Evolutionary conservation across 2,329 filamentous ascomycete genomes (phyloP), one percentile per base, ranked within the genome.

Genomic region (Rhexocercosporidium sp.): DNA sequence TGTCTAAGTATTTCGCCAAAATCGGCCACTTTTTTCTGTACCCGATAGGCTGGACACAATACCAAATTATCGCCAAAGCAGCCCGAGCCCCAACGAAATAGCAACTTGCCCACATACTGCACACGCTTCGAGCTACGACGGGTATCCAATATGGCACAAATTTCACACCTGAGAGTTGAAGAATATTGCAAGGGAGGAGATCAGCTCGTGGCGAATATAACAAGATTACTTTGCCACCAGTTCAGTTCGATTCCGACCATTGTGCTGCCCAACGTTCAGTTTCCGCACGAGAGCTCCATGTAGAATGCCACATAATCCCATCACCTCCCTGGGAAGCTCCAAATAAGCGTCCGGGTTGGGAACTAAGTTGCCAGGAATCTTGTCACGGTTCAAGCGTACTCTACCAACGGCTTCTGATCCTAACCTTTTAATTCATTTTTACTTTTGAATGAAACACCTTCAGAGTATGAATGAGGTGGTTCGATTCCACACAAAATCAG

Each of bases 61-160:
- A 89, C 89, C 83, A 85, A 72, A 84, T 83, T 69, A 83, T 79
- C 27, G 81, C 82, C 29, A 84, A 75, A 37, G 82, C 76, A 4
- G 79, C 77, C 56, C 82, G 78, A 25, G 81, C 78, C 7, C 82
- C 76, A 41, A 84, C 73, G 25, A 75, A 74, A 65, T 78, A 77
- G 57, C 77, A 78, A 77, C 79, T 79, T 46, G 82, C 76, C 64
- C 80, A 82, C 71, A 81, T 83, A 1, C 82, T 82, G 66, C 83
- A 84, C 41, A 81, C 79, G 56, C 70, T 72, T 41, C 73, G 61
- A 27, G 73, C 73, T n/a, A 76, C 73, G 0, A 73, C 70, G 81
- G 81, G 65, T 80, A 82, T 9, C 79, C 80, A 56, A 82, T 75
- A 69, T 82, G 80, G 66, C 82, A 82, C 14, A 79, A 76, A 18